phyloP scores from a whole-genome alignment of 306 rosid species.

The Cucumis hystrix region DNA sequence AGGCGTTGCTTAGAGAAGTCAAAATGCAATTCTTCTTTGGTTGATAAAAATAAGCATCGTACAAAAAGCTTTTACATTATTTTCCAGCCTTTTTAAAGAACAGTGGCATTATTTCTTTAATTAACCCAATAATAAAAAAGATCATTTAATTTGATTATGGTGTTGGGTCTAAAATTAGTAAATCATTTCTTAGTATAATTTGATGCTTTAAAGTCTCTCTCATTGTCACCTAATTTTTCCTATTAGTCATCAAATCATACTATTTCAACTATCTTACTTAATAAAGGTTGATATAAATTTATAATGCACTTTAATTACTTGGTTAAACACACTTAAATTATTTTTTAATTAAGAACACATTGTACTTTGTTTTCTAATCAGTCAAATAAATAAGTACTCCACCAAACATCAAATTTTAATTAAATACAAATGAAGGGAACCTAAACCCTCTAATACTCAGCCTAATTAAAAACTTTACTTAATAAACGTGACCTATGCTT shows the following conservation, averaged over 20 bases:
- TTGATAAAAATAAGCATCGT: neutral
- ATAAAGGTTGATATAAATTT: too few species aligned
- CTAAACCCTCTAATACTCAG: neutral
- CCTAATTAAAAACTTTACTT: neutral
- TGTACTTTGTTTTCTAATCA: neutral
- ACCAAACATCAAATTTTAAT: neutral
- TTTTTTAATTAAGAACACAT: neutral
- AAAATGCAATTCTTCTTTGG: neutral
- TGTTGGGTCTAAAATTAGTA: constrained; percentile 1
- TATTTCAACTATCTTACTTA: too few species aligned
- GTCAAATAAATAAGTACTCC: neutral
- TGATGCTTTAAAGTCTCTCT: neutral
- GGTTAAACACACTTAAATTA: neutral
- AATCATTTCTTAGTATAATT: neutral
- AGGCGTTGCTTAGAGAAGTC: too few species aligned
- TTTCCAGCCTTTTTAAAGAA: neutral
- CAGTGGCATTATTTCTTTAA: neutral
- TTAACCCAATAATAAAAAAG: neutral
- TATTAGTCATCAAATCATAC: too few species aligned
- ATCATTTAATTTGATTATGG: neutral
- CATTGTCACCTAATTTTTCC: neutral
- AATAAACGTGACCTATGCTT: neutral
- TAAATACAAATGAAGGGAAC: neutral
- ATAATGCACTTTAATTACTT: neutral
- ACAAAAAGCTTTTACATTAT: neutral